A percentile compares a stretch with the other conserved stretches of the same genome.
Evolutionary conservation across 805 yeast species (phyloP).

Genomic region (Yarrowia deformans): DNA sequence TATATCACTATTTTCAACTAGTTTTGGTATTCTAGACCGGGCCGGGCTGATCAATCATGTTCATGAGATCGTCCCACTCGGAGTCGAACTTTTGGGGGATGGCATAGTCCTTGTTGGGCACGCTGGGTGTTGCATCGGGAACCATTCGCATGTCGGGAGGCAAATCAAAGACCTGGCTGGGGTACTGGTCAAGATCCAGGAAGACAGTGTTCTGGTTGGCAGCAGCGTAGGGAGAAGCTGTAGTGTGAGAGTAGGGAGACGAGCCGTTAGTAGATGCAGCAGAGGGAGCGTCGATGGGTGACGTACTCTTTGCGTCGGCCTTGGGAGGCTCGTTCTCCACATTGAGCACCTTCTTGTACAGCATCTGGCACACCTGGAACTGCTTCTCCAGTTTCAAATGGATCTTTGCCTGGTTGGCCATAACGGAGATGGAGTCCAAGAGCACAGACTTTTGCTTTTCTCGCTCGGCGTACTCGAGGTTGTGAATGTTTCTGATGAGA

Average conservation of each 20-base stretch:
- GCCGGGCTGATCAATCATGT: constrained; percentile 34
- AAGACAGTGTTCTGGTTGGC: constrained; percentile 37
- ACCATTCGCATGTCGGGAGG: constrained; percentile 29
- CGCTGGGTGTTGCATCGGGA: constrained; percentile 8
- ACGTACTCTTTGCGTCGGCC: not conserved
- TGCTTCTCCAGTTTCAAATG: constrained; percentile 29
- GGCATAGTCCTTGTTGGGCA: constrained; percentile 31
- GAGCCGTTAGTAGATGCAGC: constrained; percentile 12
- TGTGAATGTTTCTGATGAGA: constrained; percentile 33
- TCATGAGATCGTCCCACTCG: constrained; percentile 35
- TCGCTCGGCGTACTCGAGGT: constrained; percentile 10
- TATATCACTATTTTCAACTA: not conserved
- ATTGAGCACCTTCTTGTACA: constrained; percentile 32
- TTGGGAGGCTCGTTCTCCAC: constrained; percentile 34
- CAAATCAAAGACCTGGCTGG: constrained; percentile 29
- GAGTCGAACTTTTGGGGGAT: constrained; percentile 33
- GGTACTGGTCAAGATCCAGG: constrained; percentile 14
- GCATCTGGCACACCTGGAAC: constrained; percentile 34
- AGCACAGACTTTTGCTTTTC: constrained; percentile 25
- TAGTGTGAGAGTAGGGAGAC: constrained; percentile 11
- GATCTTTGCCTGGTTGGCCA: constrained; percentile 34
- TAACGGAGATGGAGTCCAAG: constrained; percentile 11
- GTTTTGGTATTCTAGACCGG: not conserved
- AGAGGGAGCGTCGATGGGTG: constrained; percentile 6
- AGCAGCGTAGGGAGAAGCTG: constrained; percentile 30